These are phyloP conservation scores for Fusarium ambrosium DNA, from an alignment of 2,329 filamentous ascomycete genomes.

Conservation along the genomic window DNA sequence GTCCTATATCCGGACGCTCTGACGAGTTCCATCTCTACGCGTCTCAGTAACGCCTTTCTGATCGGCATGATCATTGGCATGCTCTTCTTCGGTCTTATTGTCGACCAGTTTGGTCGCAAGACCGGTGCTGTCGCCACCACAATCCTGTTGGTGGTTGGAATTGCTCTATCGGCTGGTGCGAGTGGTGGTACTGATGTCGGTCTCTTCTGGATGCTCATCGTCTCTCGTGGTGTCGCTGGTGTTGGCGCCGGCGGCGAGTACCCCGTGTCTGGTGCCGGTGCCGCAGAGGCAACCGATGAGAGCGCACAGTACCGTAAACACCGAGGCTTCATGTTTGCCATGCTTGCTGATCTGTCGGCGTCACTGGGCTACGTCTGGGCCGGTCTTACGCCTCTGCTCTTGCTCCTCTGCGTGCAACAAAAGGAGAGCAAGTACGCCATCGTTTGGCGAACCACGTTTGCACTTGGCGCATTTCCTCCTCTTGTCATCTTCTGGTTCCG, in stretches of 20 bases:
- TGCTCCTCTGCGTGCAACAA: conserved; percentile 64
- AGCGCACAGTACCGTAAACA: conserved; percentile 57
- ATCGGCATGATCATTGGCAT: conserved; percentile 70
- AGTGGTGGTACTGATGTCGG: conserved; percentile 54
- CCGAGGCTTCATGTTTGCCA: conserved; percentile 69
- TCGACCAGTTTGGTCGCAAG: conserved; percentile 64
- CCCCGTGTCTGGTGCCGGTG: conserved; percentile 63
- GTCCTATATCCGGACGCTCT: conserved; percentile 58
- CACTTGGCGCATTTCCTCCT: conserved; percentile 63
- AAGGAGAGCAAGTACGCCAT: conserved; percentile 55
- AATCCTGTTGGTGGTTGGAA: conserved; percentile 60
- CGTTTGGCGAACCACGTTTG: conserved; percentile 67
- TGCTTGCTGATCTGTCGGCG: conserved; percentile 65
- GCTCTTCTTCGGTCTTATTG: conserved; percentile 64
- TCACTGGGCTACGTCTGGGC: conserved; percentile 65
- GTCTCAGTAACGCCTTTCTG: conserved; percentile 68
- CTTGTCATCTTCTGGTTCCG: conserved; percentile 67
- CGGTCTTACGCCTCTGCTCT: conserved; percentile 62
- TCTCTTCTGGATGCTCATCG: conserved; percentile 66
- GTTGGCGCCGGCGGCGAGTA: conserved; percentile 65
- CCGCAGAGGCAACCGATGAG: conserved; percentile 68
- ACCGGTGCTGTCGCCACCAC: conserved; percentile 63
- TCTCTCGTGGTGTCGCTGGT: conserved; percentile 57
- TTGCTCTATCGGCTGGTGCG: conserved; percentile 61
- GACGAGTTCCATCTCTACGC: conserved; percentile 60